phyloP scores from a whole-genome alignment of 2,329 filamentous ascomycete species.

The Remersonia thermophila region DNA sequence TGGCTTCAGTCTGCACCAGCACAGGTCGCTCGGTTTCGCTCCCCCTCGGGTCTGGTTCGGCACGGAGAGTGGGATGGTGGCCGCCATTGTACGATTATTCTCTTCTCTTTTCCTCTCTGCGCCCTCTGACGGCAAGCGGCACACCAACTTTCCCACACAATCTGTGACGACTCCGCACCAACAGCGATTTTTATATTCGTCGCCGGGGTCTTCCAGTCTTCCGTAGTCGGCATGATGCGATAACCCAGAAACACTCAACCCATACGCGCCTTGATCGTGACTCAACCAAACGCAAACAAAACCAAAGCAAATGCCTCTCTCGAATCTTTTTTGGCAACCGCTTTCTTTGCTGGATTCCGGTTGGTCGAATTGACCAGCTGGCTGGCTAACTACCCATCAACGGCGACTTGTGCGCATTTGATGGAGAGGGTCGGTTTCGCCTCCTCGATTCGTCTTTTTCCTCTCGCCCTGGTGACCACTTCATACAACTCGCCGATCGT shows the following conservation, averaged over 20 bases:
- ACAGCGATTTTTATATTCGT: slow-evolving; percentile 1
- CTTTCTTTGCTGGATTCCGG: neutral
- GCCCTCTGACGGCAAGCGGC: slow-evolving; percentile 6
- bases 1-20: slow-evolving; percentile 17
- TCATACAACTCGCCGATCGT: neutral
- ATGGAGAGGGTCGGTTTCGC: neutral
- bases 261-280: slow-evolving; percentile 9
- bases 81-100: slow-evolving; percentile 20
- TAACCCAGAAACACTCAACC: slow-evolving; percentile 7
- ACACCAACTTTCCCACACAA: slow-evolving; percentile 7
- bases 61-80: slow-evolving; percentile 9
- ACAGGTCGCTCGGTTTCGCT: slow-evolving; percentile 12
- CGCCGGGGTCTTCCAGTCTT: slow-evolving; percentile 6
- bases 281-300: slow-evolving; percentile 2
- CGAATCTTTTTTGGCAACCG: slow-evolving; percentile 3
- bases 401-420: too few relatives aligned
- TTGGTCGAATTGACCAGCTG: too few relatives aligned
- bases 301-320: slow-evolving; percentile 5
- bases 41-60: slow-evolving; percentile 13
- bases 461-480: neutral
- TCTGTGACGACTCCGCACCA: slow-evolving; percentile 10
- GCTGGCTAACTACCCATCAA: too few relatives aligned
- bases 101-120: slow-evolving; percentile 6
- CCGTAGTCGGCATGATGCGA: slow-evolving; percentile 12
- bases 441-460: slow-evolving; percentile 1